phyloP scores from a whole-genome alignment of 768 basidiomycete genomes.

The Lyophyllum decastes region DNA sequence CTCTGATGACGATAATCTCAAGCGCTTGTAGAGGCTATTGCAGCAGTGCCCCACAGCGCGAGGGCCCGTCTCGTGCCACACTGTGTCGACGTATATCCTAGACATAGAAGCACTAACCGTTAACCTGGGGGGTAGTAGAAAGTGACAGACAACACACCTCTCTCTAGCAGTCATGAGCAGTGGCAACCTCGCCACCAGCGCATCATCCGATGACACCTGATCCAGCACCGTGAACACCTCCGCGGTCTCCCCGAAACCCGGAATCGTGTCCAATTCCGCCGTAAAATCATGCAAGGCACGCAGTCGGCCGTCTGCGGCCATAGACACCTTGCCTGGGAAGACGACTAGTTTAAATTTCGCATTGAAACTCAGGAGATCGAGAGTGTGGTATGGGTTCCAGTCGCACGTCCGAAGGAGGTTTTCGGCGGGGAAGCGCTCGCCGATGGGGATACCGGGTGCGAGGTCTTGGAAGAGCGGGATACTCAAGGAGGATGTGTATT shows the following conservation, averaged over 20 bases:
- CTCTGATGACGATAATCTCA: background rate
- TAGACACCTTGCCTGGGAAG: background rate
- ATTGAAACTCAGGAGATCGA: background rate
- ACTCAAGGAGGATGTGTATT: background rate
- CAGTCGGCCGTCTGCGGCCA: background rate
- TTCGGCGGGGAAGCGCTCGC: background rate
- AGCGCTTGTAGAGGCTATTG: background rate
- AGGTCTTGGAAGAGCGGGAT: conserved; percentile 1
- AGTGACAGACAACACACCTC: background rate
- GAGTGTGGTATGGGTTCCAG: background rate
- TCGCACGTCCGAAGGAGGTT: background rate
- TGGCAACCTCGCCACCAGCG: background rate
- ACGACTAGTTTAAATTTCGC: background rate
- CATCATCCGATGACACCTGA: background rate
- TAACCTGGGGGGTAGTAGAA: background rate
- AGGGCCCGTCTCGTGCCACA: background rate
- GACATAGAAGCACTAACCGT: background rate
- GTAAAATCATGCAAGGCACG: background rate
- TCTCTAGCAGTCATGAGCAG: background rate
- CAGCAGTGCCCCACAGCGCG: background rate
- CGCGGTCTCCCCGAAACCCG: background rate
- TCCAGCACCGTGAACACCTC: background rate
- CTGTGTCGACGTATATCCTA: background rate
- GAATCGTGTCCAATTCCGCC: background rate
- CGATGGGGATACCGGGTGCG: background rate